Base-by-base conservation (phyloP, 2,329 filamentous ascomycete genomes). In the Aspergillus bombycis region DNA sequence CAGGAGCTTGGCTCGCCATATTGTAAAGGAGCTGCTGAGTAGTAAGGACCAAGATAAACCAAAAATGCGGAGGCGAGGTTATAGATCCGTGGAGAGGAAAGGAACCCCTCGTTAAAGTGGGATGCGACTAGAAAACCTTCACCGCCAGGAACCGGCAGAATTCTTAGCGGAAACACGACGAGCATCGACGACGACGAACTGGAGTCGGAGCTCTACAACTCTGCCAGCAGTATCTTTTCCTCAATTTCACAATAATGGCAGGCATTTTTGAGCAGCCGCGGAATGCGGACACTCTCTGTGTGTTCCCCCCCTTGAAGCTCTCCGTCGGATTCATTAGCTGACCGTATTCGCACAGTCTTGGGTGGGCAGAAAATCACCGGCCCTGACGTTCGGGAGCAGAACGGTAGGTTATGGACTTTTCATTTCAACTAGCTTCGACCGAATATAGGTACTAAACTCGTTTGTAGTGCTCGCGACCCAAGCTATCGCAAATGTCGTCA, bases 351-450 rank as follows among this genome's bases (percentile, higher is more conserved):
- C 70, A 71, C 78, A 89, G 87, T 99, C 84, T 88, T 99, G 68
- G 95, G 95, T 72, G 95, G 95, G 78, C 89, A 93, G 82, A 99
- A 99, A 88, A 96, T 98, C 81, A 97, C 92, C 72, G 95, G 95
- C 71, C 86, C 92, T 74, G 95, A 99, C 82, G 96, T 99, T 79
- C 88, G 95, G 78, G 95, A 99, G 78, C 94, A 98, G 82, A 98
- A 97, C 85, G 91, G 91, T 92, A 81, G 77, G 84, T 77, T 64
- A 68, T 65, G 46, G 36, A 60, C 50, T 61, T 43, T 43, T 46
- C n/a, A 54, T 50, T 23, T 36, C 50, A 43, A 21, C 57, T 55
- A 48, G 57, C 45, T 21, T 34, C 61, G 66, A 62, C 69, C 28
- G 12, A 16, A 30, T 55, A 21, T 28, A 11, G 23, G 55, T 54